These are phyloP conservation scores for Rhodotorula paludigena DNA, from an alignment of 768 basidiomycete genomes.

Conservation along the genomic window DNA sequence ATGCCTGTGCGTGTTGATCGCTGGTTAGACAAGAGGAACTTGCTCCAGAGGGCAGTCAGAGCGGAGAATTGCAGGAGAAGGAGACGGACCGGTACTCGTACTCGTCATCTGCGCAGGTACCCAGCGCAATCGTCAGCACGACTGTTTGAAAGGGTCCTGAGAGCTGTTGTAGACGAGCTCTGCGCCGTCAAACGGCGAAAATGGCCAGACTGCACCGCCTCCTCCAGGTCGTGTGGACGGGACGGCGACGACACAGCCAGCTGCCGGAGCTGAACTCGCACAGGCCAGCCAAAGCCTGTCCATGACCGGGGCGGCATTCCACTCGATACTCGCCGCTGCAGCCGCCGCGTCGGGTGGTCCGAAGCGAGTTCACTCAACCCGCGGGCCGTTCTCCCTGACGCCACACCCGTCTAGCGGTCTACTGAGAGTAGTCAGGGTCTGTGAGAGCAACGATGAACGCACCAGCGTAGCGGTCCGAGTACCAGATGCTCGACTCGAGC, in stretches of 20 bases:
- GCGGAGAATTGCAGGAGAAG: not conserved
- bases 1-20: slow-evolving; percentile 58
- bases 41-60: not conserved
- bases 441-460: not conserved
- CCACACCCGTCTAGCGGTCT: too few relatives aligned
- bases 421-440: too few relatives aligned
- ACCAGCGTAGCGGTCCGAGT: slow-evolving; percentile 30
- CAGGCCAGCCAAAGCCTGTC: too few relatives aligned
- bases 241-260: not conserved
- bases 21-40: too few relatives aligned
- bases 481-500: slow-evolving; percentile 17
- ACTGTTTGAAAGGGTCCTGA: not conserved
- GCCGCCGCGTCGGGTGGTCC: too few relatives aligned
- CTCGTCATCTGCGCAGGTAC: slow-evolving; percentile 22
- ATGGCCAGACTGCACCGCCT: too few relatives aligned
- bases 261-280: not conserved
- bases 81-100: slow-evolving; percentile 36
- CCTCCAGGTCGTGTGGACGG: too few relatives aligned
- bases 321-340: too few relatives aligned
- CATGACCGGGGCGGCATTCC: too few relatives aligned
- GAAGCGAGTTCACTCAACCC: too few relatives aligned
- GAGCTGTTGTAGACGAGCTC: not conserved
- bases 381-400: too few relatives aligned
- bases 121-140: not conserved
- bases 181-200: too few relatives aligned